These are phyloP conservation scores for Linnemannia zychae DNA, from an alignment of 192 early-diverging fungal species.

Conservation along the genomic window DNA sequence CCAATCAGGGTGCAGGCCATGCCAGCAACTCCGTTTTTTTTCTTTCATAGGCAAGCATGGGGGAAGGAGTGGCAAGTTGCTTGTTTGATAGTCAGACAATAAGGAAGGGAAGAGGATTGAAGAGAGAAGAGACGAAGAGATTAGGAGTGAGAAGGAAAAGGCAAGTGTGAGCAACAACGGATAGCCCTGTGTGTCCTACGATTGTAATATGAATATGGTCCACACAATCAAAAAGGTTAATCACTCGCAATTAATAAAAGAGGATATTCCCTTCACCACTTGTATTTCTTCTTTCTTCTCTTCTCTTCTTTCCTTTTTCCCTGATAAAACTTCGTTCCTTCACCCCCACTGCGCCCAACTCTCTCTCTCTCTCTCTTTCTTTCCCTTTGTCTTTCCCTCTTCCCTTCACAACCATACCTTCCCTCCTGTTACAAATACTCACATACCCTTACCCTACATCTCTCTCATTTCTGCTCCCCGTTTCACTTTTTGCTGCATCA, in stretches of 20 bases:
- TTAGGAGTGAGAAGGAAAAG: neutral
- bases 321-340: neutral
- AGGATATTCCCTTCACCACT: neutral
- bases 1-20: neutral
- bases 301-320: neutral
- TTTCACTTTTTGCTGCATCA: too few species aligned
- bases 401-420: too few species aligned
- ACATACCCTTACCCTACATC: too few species aligned
- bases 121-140: neutral
- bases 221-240: too few species aligned
- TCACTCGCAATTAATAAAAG: too few species aligned
- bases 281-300: neutral
- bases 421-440: too few species aligned
- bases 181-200: too few species aligned
- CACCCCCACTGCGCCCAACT: neutral
- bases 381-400: conserved; percentile 13
- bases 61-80: neutral
- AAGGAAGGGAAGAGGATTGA: neutral
- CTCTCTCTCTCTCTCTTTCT: neutral
- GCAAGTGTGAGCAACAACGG: neutral
- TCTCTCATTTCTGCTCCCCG: too few species aligned
- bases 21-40: neutral
- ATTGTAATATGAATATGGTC: too few species aligned
- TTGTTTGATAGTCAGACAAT: neutral
- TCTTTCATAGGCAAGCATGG: neutral